Percentiles rank a stretch among this genome's conserved stretches.
These are phyloP conservation scores for Pichia sp. DNA, from an alignment of 1,139 yeast genomes.

Conservation along the genomic window DNA sequence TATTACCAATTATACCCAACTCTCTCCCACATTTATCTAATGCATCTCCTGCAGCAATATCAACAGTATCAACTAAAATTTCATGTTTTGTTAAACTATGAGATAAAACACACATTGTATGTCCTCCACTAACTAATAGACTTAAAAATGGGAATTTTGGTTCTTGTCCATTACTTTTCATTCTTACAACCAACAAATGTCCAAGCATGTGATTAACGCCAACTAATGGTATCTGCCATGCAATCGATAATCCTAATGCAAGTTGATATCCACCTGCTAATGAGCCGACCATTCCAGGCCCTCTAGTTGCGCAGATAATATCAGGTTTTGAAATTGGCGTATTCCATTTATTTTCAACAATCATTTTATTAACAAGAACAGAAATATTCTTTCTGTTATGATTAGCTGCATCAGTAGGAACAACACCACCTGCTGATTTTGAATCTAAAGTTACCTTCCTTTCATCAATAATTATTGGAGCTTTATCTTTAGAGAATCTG, in stretches of 20 bases:
- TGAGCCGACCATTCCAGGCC: conserved; percentile 98
- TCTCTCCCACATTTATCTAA: conserved; percentile 89
- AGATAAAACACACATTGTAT: conserved; percentile 79
- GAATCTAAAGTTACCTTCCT: conserved; percentile 64
- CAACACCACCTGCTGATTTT: conserved; percentile 67
- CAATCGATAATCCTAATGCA: conserved; percentile 79
- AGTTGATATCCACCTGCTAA: conserved; percentile 75
- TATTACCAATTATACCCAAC: conserved; percentile 70
- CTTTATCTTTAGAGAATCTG: conserved; percentile 31
- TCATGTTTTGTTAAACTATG: conserved; percentile 57
- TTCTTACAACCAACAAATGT: conserved; percentile 69
- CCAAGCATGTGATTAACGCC: conserved; percentile 98
- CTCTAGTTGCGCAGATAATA: conserved; percentile 82
- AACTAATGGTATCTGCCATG: conserved; percentile 67
- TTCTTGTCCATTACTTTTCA: conserved; percentile 35
- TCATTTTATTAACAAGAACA: conserved; percentile 34
- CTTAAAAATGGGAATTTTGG: conserved; percentile 78
- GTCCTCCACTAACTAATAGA: conserved; percentile 88
- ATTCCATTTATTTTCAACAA: conserved; percentile 30
- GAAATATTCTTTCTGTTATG: conserved; percentile 66
- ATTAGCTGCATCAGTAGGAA: conserved; percentile 78
- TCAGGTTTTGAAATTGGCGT: conserved; percentile 45
- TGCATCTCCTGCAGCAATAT: conserved; percentile 92
- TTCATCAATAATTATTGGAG: conserved; percentile 55
- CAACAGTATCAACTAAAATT: conserved; percentile 68